A percentile compares a stretch with the other conserved stretches of the same genome.
These are phyloP conservation scores for Symmetrospora coprosmae DNA, from an alignment of 768 basidiomycete genomes.

Conservation along the genomic window DNA sequence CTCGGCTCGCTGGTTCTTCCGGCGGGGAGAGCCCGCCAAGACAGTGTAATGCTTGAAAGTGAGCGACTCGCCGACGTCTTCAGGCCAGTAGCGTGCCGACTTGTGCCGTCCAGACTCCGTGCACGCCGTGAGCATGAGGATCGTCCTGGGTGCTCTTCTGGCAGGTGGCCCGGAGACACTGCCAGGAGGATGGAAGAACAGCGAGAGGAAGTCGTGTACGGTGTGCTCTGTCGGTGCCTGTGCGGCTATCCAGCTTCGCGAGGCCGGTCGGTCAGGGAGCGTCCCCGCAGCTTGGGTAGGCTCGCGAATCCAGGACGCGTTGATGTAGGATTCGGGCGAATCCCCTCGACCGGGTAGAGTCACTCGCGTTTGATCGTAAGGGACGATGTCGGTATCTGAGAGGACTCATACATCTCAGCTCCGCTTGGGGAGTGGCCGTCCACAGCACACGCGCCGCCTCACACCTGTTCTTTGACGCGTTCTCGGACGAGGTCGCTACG, in stretches of 20 bases:
- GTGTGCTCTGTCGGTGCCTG: constrained; percentile 56
- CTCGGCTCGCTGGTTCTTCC: constrained; percentile 35
- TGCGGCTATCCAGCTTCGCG: constrained; percentile 65
- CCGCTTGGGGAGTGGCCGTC: not conserved
- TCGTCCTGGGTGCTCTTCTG: constrained; percentile 44
- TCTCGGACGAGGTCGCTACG: not conserved
- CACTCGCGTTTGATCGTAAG: constrained; percentile 70
- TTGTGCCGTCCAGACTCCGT: constrained; percentile 58
- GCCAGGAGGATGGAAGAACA: constrained; percentile 45
- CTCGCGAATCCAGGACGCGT: constrained; percentile 76
- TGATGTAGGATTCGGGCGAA: constrained; percentile 48
- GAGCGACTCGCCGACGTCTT: constrained; percentile 43
- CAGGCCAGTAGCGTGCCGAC: constrained; percentile 64
- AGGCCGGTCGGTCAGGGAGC: not conserved
- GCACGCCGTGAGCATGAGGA: constrained; percentile 66
- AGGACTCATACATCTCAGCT: not conserved
- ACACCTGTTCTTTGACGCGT: too few species aligned
- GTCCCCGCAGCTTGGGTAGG: constrained; percentile 38
- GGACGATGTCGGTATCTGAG: constrained; percentile 51
- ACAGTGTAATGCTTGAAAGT: not conserved
- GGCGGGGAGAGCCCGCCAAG: constrained; percentile 34
- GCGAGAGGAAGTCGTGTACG: constrained; percentile 59
- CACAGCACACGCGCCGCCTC: too few species aligned
- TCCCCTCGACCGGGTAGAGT: constrained; percentile 38
- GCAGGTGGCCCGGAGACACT: constrained; percentile 29